Evolutionary conservation across 169 alveolate species (phyloP).

Genomic region (Eimeria praecox): DNA sequence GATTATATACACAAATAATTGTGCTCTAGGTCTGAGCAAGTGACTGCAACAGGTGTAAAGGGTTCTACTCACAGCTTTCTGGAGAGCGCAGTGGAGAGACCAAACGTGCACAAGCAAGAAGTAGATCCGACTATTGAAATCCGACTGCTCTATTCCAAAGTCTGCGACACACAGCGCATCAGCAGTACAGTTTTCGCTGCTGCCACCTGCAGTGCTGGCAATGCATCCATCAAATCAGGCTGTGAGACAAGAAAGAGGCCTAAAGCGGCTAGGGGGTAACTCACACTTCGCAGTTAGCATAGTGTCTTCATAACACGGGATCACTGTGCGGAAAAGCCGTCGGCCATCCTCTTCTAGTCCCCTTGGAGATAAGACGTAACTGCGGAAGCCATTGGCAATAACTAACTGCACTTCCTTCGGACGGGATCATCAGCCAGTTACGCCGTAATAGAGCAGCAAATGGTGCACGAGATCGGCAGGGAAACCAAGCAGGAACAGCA

Average conservation of each 20-base stretch:
- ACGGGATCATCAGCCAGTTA: not conserved
- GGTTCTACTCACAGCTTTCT: slow-evolving; percentile 13
- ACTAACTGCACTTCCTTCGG: not conserved
- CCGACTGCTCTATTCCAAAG: slow-evolving; percentile 59
- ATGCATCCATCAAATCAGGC: not conserved
- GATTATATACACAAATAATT: not conserved
- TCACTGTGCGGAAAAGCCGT: slow-evolving; percentile 62
- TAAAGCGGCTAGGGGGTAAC: not conserved
- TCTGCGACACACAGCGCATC: slow-evolving; percentile 34
- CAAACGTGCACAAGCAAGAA: slow-evolving; percentile 76
- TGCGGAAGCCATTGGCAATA: not conserved
- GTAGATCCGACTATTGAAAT: slow-evolving; percentile 67
- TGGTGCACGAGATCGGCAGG: not conserved
- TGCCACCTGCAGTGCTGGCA: not conserved
- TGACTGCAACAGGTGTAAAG: not conserved
- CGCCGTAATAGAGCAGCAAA: not conserved
- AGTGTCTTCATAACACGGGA: slow-evolving; percentile 46
- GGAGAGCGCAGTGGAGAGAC: slow-evolving; percentile 74
- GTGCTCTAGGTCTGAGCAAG: not conserved
- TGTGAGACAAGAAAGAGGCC: not conserved
- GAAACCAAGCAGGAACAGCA: not conserved
- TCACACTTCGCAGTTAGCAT: slow-evolving; percentile 36
- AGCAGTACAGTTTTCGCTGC: not conserved
- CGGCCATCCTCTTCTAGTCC: slow-evolving; percentile 49
- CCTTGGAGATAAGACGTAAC: slow-evolving; percentile 49